A percentile compares a stretch with the other conserved stretches of the same genome.
Evolutionary conservation across 2,329 filamentous ascomycete genomes (phyloP).

Genomic region (Penicillium hesseltinei): DNA sequence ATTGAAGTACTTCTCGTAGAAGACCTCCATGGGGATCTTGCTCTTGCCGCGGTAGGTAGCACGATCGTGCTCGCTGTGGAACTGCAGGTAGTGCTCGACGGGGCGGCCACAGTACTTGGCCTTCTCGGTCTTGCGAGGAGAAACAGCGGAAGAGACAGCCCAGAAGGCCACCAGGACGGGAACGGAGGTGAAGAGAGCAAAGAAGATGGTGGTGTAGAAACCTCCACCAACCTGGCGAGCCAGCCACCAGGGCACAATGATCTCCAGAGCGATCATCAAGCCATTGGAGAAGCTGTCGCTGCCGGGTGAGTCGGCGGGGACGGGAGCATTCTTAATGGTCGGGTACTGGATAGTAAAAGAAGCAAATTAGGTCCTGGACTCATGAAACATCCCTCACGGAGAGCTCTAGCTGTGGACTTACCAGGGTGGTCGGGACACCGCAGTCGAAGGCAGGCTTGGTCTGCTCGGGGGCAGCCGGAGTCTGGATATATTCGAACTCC

Average conservation of each 20-base stretch:
- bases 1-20: conserved; percentile 97
- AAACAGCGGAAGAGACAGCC: conserved; percentile 74
- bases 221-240: conserved; percentile 82
- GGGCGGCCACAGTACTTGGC: conserved; percentile 79
- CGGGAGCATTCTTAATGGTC: conserved; percentile 87
- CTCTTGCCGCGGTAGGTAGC: conserved; percentile 50
- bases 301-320: conserved; percentile 84
- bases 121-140: conserved; percentile 90
- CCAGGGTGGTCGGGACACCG: conserved; percentile 61
- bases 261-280: conserved; percentile 68
- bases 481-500: conserved; percentile 57
- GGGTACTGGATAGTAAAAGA: conserved; percentile 60
- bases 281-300: conserved; percentile 84
- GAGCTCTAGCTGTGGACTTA: conserved; percentile 40
- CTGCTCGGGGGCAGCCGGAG: conserved; percentile 56
- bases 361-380: conserved; percentile 1
- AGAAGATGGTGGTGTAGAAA: conserved; percentile 82
- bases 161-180: conserved; percentile 82
- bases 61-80: conserved; percentile 48
- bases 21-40: conserved; percentile 66
- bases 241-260: conserved; percentile 72
- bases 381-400: neutral
- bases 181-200: conserved; percentile 72
- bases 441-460: conserved; percentile 54
- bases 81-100: conserved; percentile 76